phyloP scores from a whole-genome alignment of 805 yeast species.

The Crinitomyces ghanaensis region DNA sequence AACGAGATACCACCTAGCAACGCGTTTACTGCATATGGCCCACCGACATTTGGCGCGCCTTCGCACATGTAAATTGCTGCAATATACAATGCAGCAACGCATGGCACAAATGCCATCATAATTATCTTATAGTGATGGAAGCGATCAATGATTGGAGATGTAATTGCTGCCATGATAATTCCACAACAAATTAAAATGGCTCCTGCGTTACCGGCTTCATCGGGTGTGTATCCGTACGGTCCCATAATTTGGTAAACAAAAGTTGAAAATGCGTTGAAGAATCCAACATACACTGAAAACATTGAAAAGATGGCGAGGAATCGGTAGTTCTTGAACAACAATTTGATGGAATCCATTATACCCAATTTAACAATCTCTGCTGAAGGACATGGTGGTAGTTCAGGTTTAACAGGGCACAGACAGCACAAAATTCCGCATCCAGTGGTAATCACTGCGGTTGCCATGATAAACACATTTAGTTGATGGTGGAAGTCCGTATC shows the following conservation, averaged over 20 bases:
- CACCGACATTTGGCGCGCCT: constrained; percentile 18
- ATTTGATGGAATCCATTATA: constrained; percentile 14
- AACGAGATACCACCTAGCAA: constrained; percentile 24
- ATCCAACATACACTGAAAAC: constrained; percentile 25
- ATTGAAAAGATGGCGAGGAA: constrained; percentile 14
- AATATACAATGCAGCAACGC: constrained; percentile 21
- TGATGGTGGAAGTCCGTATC: constrained; percentile 14
- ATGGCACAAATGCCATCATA: constrained; percentile 19
- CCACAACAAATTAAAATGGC: constrained; percentile 24
- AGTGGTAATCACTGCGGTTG: constrained; percentile 18
- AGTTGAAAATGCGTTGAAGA: constrained; percentile 24
- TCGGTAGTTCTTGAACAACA: constrained; percentile 10
- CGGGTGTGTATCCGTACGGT: constrained; percentile 25
- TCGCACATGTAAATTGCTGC: constrained; percentile 23
- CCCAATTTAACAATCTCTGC: constrained; percentile 19
- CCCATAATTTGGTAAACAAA: constrained; percentile 23
- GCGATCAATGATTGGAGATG: constrained; percentile 23
- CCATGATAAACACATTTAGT: constrained; percentile 17
- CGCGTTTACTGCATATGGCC: constrained; percentile 23
- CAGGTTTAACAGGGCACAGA: constrained; percentile 18
- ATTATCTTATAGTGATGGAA: constrained; percentile 16
- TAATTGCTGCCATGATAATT: constrained; percentile 20
- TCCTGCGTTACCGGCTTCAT: constrained; percentile 26
- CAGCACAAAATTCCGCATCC: constrained; percentile 15
- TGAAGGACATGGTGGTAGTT: constrained; percentile 25